These are phyloP conservation scores for Venturia pyrina DNA, from an alignment of 2,329 filamentous ascomycete genomes.

Conservation along the genomic window DNA sequence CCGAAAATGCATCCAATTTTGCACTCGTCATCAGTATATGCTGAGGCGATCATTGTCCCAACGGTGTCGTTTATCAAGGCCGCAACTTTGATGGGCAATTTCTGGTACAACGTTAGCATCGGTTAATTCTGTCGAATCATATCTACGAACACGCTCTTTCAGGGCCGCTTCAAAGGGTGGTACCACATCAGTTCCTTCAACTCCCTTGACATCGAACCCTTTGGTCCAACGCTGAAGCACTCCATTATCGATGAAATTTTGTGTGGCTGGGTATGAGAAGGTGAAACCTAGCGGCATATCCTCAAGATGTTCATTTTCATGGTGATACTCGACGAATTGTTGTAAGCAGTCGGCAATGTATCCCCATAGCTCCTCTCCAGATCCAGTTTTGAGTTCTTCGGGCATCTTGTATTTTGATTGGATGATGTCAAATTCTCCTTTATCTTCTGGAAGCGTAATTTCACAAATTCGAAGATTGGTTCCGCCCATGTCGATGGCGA, in stretches of 20 bases:
- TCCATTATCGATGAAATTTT: constrained; percentile 88
- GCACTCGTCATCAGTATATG: constrained; percentile 90
- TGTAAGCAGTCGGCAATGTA: constrained; percentile 90
- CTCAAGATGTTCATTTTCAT: constrained; percentile 53
- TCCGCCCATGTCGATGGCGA: constrained; percentile 92
- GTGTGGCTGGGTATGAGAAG: constrained; percentile 90
- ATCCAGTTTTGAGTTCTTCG: constrained; percentile 82
- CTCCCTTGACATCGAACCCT: constrained; percentile 86
- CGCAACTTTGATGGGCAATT: constrained; percentile 82
- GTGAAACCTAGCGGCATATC: constrained; percentile 82
- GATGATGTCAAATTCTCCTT: constrained; percentile 90
- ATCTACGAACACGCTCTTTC: constrained; percentile 49
- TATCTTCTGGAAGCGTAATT: constrained; percentile 76
- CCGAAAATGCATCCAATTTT: constrained; percentile 97
- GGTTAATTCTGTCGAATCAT: not conserved
- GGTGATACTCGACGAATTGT: constrained; percentile 85
- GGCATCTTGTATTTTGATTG: constrained; percentile 96
- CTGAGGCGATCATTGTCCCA: constrained; percentile 89
- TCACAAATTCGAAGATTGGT: constrained; percentile 94
- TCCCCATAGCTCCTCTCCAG: constrained; percentile 81
- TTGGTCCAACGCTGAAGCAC: constrained; percentile 95
- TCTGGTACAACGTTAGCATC: constrained; percentile 36
- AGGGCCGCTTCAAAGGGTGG: constrained; percentile 78
- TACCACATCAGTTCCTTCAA: constrained; percentile 85
- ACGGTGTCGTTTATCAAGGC: constrained; percentile 97